Conservation (phyloP, 1,284 basidiomycete species). For the Moesziomyces sp. region DNA sequence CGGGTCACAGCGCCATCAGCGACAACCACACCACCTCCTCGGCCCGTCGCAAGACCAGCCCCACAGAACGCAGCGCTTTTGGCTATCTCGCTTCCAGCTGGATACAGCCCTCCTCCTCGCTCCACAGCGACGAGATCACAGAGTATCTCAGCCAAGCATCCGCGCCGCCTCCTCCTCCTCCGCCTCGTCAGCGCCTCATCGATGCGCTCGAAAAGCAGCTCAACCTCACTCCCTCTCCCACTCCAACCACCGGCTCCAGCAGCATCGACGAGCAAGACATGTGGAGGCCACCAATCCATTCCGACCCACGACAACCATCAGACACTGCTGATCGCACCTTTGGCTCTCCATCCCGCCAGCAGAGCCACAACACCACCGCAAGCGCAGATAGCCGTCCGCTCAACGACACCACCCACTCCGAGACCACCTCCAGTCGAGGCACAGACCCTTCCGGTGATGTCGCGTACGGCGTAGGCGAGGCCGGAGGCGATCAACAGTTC, state of each 20-base stretch:
- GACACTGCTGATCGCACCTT: constrained; percentile 25
- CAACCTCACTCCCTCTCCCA: constrained; percentile 9
- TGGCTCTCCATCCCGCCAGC: constrained; percentile 15
- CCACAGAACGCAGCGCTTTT: constrained; percentile 24
- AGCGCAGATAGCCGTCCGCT: constrained; percentile 11
- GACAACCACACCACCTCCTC: constrained; percentile 3
- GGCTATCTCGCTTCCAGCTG: constrained; percentile 23
- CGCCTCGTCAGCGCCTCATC: constrained; percentile 11
- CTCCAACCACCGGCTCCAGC: constrained; percentile 3
- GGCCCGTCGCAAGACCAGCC: constrained; percentile 21
- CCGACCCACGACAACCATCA: not conserved
- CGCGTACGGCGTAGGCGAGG: constrained; percentile 32
- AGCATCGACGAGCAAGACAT: constrained; percentile 8
- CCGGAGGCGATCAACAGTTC: constrained; percentile 22
- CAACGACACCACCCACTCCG: constrained; percentile 8
- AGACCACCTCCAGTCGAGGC: constrained; percentile 23
- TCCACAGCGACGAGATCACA: constrained; percentile 17
- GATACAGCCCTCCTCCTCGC: constrained; percentile 1
- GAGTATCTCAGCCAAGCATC: constrained; percentile 17
- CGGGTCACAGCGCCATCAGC: constrained; percentile 18
- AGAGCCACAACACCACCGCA: constrained; percentile 2
- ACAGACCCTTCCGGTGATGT: constrained; percentile 16
- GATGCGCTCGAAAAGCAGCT: constrained; percentile 22
- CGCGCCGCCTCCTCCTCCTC: not conserved
- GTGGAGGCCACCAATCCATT: constrained; percentile 1